These are phyloP conservation scores for Diplosphaera chodatii DNA, from an alignment of 139 green algal genomes.

Conservation along the genomic window DNA sequence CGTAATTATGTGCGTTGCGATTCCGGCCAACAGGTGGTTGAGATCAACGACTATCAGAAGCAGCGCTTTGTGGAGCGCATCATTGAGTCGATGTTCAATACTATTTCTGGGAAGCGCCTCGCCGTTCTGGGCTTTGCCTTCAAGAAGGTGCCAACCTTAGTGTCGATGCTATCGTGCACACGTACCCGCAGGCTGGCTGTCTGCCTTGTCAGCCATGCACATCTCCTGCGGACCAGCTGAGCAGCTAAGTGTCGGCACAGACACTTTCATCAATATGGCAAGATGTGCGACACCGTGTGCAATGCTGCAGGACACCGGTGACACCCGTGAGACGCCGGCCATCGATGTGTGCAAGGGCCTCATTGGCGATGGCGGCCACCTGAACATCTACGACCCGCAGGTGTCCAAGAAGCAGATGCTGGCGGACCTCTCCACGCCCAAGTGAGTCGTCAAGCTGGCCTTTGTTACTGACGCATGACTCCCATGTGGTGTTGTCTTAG, in stretches of 20 bases:
- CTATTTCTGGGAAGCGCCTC: constrained; percentile 92
- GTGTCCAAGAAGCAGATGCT: constrained; percentile 71
- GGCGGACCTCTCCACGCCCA: constrained; percentile 71
- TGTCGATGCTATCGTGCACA: too few species aligned
- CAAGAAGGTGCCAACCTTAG: constrained; percentile 95
- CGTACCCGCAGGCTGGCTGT: too few species aligned
- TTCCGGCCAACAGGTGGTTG: constrained; percentile 81
- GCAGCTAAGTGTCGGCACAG: too few species aligned
- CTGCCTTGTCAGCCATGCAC: too few species aligned
- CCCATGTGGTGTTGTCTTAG: too few species aligned
- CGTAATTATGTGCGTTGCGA: too few species aligned
- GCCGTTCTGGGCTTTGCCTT: constrained; percentile 98
- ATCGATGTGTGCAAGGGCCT: constrained; percentile 93
- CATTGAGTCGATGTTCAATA: constrained; percentile 99
- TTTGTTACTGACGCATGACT: too few species aligned
- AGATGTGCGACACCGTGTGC: too few species aligned
- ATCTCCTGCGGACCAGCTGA: too few species aligned
- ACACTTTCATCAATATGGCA: too few species aligned
- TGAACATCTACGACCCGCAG: constrained; percentile 92
- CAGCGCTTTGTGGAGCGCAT: constrained; percentile 91
- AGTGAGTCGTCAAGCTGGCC: constrained; percentile 17
- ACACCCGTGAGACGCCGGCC: constrained; percentile 97
- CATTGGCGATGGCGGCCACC: constrained; percentile 42
- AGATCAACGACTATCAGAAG: constrained; percentile 99
- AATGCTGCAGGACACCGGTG: constrained; percentile 48